These are phyloP conservation scores for Boletus rubroflammeus DNA, from an alignment of 768 basidiomycete genomes.

Conservation along the genomic window DNA sequence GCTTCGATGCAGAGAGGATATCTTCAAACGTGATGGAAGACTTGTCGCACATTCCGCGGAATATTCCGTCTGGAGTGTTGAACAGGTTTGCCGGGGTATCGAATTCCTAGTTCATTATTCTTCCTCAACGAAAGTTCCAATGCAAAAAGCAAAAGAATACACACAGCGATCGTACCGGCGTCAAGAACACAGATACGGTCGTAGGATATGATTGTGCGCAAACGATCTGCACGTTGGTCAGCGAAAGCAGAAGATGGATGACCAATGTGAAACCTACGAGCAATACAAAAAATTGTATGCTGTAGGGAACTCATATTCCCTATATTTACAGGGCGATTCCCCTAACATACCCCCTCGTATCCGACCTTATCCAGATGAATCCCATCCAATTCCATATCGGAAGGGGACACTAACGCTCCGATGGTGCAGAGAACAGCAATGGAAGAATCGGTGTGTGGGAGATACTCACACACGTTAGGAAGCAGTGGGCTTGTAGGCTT, in stretches of 20 bases:
- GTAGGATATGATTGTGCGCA: slow-evolving; percentile 84
- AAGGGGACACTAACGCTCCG: no score
- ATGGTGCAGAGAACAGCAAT: no score
- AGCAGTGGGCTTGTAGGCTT: no score
- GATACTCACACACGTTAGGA: no score
- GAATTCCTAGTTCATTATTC: slow-evolving; percentile 52
- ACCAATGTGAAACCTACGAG: slow-evolving; percentile 49
- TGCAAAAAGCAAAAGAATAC: slow-evolving; percentile 21
- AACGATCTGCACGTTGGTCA: slow-evolving; percentile 51
- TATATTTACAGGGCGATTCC: no score
- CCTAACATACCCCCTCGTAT: no score
- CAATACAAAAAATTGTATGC: slow-evolving; percentile 83
- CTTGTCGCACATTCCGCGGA: slow-evolving; percentile 82
- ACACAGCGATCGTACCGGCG: slow-evolving; percentile 67
- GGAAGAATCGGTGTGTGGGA: no score
- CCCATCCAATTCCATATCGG: no score
- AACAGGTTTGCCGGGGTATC: slow-evolving; percentile 74
- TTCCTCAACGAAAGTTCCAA: neutral
- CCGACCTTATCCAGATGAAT: no score
- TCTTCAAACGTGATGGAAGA: slow-evolving; percentile 76
- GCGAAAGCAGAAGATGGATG: neutral
- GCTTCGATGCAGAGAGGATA: slow-evolving; percentile 41
- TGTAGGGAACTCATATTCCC: no score
- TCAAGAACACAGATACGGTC: slow-evolving; percentile 89
- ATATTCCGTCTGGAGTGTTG: slow-evolving; percentile 56